A percentile compares a stretch with the other conserved stretches of the same genome.
These are phyloP conservation scores for Craspedostauros australis DNA, from an alignment of 108 stramenopile species.

Conservation along the genomic window DNA sequence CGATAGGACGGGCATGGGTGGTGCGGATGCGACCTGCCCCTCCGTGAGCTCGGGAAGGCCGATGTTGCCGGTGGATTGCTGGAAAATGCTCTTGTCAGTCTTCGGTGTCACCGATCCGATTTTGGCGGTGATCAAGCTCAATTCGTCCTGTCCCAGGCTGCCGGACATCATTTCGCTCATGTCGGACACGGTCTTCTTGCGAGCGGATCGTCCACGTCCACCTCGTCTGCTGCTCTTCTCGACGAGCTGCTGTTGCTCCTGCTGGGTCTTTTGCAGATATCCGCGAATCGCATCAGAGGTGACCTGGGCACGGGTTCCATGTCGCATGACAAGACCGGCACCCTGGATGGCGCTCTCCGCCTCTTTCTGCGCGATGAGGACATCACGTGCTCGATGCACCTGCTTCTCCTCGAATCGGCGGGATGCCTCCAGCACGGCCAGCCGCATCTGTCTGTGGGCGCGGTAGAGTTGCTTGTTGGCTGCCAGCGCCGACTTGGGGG, in stretches of 20 bases:
- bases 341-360: slow-evolving; percentile 15
- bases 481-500: slow-evolving; percentile 43
- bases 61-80: too few relatives aligned
- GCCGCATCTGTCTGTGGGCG: slow-evolving; percentile 73
- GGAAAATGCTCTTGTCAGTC: neutral
- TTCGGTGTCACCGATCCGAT: slow-evolving; percentile 4
- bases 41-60: neutral
- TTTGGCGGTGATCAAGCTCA: neutral
- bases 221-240: slow-evolving; percentile 62
- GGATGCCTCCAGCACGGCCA: slow-evolving; percentile 65
- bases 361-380: slow-evolving; percentile 33
- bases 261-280: slow-evolving; percentile 38
- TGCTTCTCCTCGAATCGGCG: slow-evolving; percentile 75
- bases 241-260: slow-evolving; percentile 40
- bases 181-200: slow-evolving; percentile 73
- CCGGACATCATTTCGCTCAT: slow-evolving; percentile 62
- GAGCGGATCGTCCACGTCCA: slow-evolving; percentile 53
- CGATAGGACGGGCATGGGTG: neutral
- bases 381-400: slow-evolving; percentile 49
- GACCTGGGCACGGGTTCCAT: slow-evolving; percentile 52
- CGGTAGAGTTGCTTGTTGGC: slow-evolving; percentile 68
- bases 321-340: slow-evolving; percentile 73
- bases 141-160: slow-evolving; percentile 9
- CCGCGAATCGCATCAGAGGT: slow-evolving; percentile 54
- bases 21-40: neutral